Evolutionary conservation across 1,139 yeast genomes (phyloP).

Genomic region (Debaryomyces nepalensis): DNA sequence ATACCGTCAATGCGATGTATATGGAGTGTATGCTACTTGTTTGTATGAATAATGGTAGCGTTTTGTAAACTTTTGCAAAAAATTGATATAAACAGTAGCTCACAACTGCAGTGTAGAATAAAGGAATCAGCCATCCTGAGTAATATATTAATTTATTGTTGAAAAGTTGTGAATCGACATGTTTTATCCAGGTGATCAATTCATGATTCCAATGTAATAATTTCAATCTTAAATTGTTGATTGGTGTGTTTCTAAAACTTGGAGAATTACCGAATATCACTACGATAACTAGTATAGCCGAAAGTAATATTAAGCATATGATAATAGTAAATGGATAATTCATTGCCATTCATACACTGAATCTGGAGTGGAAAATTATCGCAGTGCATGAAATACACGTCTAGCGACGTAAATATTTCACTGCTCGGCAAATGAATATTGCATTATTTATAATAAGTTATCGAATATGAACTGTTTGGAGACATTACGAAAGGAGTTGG

Average conservation of each 20-base stretch:
- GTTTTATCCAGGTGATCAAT: constrained; percentile 22
- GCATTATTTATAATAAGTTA: not conserved
- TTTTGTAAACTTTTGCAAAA: constrained; percentile 41
- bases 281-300: constrained; percentile 20
- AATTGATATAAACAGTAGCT: constrained; percentile 53
- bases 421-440: not conserved
- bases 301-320: constrained; percentile 5
- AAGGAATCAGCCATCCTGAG: constrained; percentile 52
- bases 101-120: constrained; percentile 50
- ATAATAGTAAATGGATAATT: constrained; percentile 6
- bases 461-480: constrained; percentile 14
- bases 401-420: not conserved
- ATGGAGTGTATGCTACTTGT: constrained; percentile 18
- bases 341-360: not conserved
- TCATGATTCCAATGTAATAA: constrained; percentile 16
- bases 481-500: constrained; percentile 32
- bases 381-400: constrained; percentile 5
- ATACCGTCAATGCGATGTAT: constrained; percentile 36
- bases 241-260: constrained; percentile 40
- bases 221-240: constrained; percentile 28
- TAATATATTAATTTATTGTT: constrained; percentile 23
- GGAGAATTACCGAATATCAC: constrained; percentile 62
- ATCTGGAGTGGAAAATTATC: constrained; percentile 3
- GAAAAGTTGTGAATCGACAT: constrained; percentile 17
- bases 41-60: constrained; percentile 24